Evolutionary conservation across 176 grass and related monocot genomes (phyloP), one percentile per base, ranked within the genome.

Genomic region (Calamus simplicifolius): DNA sequence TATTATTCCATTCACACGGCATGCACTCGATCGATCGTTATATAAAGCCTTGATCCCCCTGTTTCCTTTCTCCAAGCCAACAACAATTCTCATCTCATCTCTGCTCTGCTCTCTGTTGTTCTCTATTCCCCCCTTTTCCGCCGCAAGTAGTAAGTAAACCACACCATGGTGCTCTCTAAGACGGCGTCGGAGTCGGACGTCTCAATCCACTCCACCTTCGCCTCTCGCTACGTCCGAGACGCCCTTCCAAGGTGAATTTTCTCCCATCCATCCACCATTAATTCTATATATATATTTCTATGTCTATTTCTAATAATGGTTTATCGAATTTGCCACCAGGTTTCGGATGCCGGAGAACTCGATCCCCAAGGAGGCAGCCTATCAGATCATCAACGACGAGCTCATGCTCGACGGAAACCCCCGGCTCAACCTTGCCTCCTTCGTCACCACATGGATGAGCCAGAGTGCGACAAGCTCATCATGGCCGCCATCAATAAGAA

Each of bases 321-420:
- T n/a, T n/a, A n/a, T n/a, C n/a, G n/a, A n/a, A n/a, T n/a, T n/a
- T n/a, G n/a, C n/a, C n/a, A n/a, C n/a, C 8, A 97, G 93, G 78
- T 83, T 88, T 51, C 81, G 87, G 3, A 85, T 98, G 87, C 88
- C 88, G 64, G 93, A 92, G 43, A 83, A 83, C 58, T 92, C 93
- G 31, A 98, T 92, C 49, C 93, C 93, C 3, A 98, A 92, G 76
- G 93, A 92, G 80, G 93, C 93, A 25, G 93, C 93, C 27, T 98
- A 98, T 72, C 93, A 98, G 81, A 98, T 92, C 81, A 98, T 98
- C 69, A 98, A 85, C 56, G 93, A 98, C 64, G 93, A 98, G 76
- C 88, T 98, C 70, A 98, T 98, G 93, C 88, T 98, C 14, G 93
- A 98, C 75, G 93, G 93, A 28, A 98, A 98, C 81, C 93, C 93